Evolutionary conservation across 495 filamentous ascomycete genomes (phyloP), one percentile per base, ranked within the genome.

Genomic region (Neurospora sp.): DNA sequence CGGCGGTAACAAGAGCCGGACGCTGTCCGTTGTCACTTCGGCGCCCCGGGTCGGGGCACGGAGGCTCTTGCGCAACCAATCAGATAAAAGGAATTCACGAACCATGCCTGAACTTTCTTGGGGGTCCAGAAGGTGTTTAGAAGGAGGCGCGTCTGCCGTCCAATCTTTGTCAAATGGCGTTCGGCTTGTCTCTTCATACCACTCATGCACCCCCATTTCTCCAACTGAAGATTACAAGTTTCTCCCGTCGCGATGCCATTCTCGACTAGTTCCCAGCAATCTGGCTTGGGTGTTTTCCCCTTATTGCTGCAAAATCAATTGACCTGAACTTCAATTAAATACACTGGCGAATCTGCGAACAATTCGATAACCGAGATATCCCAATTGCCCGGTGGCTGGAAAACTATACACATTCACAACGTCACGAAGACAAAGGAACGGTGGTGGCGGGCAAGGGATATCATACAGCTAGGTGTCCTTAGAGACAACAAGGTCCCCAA

Each of bases 401-500:
- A 35, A 65, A 4, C 31, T 35, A 8, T 16, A 35, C 27, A 35
- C 5, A 31, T 16, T 2, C 0, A 31, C 53, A 0, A 7, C 53
- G 53, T 31, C 53, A 37, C 27, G 3, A 35, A 65, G 53, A 65
- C 53, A 65, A 61, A 61, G 53, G 53, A 65, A 37, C 35, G 53
- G 53, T 35, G 53, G 53, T 65, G 53, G 53, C 53, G 53, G 53
- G 53, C 53, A 65, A 65, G 53, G 53, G 53, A 65, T 35, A 65
- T 27, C 53, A 65, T 35, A 35, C 14, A 65, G 14, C 53, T 65
- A 65, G 53, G 53, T 65, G 53, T 65, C 53, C 27, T 35, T 1
- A 35, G 35, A 59, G 14, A 27, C 22, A 11, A 14, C n/a, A 38
- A 59, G 69, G 9, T 37, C 48, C 39, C 77, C 73, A 78, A 79